Base-by-base conservation (phyloP, 768 basidiomycete species). In the Lepiota subincarnata region DNA sequence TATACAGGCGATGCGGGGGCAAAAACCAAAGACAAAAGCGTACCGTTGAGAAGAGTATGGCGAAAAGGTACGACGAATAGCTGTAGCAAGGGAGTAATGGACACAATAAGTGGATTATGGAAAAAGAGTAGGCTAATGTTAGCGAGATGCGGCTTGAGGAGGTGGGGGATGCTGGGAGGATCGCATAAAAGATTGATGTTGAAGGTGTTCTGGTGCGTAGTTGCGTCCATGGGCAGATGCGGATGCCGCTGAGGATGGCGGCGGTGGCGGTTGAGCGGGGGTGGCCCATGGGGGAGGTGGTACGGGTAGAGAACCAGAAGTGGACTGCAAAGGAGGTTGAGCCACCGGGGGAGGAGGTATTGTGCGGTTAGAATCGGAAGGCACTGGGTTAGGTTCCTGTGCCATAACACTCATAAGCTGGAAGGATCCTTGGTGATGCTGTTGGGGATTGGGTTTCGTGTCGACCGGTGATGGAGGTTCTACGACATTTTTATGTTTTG, bases 351-450 rank as follows among this genome's bases (percentile, higher is more conserved):
- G 51, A 26, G 44, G 52, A 12, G 51, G 43, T 13, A 53, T 53
- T 18, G 52, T 53, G 22, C 52, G 52, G 16, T 38, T 31, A 8
- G 59, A 47, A 13, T 58, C 55, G 22, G 65, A 51, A 16, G 62
- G 45, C 6, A 38, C 48, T 48, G 45, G 50, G 38, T 43, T 43
- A 8, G 65, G 61, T 42, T 59, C 58, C 11, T 68, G 64, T 12
- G 68, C 62, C 56, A 73, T 67, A 62, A 71, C 70, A 11, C 67
- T 61, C 20, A 73, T 63, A 36, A 83, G 70, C 62, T 84, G 83
- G 62, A 85, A 85, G n/a, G 83, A 80, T 0, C 81, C 70, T 59
- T 83, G 80, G 59, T 84, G 82, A 53, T 61, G 63, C 41, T 70
- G 71, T 16, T 63, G 64, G 6, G 59, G 62, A 20, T 63, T 46